phyloP scores from a whole-genome alignment of 1,284 basidiomycete genomes.

The Tausonia pullulans region DNA sequence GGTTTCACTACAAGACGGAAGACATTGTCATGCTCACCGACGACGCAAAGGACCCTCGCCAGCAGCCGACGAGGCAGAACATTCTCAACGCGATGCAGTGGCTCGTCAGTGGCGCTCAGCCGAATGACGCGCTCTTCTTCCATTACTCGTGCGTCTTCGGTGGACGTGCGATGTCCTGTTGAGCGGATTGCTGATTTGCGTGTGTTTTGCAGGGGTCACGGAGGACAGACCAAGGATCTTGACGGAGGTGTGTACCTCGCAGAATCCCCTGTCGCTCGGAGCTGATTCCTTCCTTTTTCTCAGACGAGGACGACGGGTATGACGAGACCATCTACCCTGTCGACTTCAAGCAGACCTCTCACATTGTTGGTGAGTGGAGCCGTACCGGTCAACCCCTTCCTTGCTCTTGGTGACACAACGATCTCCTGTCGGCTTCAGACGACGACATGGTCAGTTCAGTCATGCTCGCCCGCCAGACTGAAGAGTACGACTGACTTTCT shows the following conservation, averaged over 20 bases:
- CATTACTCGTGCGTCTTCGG: slow-evolving; percentile 5
- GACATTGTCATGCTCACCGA: slow-evolving; percentile 86
- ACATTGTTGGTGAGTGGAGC: slow-evolving; percentile 28
- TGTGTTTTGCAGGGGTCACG: slow-evolving; percentile 51
- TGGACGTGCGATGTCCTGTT: neutral
- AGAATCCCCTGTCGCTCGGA: too few relatives aligned
- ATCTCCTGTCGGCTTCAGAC: neutral
- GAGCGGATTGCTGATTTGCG: neutral
- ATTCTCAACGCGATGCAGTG: slow-evolving; percentile 79
- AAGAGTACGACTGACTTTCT: neutral
- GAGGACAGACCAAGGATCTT: slow-evolving; percentile 59
- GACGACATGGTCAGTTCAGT: slow-evolving; percentile 5
- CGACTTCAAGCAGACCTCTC: slow-evolving; percentile 57
- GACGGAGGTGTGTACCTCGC: slow-evolving; percentile 37
- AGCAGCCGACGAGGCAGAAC: slow-evolving; percentile 65
- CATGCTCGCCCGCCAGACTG: too few relatives aligned
- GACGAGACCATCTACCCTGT: slow-evolving; percentile 74
- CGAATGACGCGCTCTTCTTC: slow-evolving; percentile 59
- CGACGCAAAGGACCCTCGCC: slow-evolving; percentile 49
- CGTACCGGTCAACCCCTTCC: slow-evolving; percentile 36
- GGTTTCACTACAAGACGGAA: slow-evolving; percentile 58
- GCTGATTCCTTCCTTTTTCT: too few relatives aligned
- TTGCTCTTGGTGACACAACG: neutral
- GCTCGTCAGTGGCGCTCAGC: slow-evolving; percentile 66
- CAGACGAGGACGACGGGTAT: slow-evolving; percentile 40